Percentiles rank a stretch among this genome's conserved stretches.
Conservation (phyloP, 768 basidiomycete species). For the Russula virescens region DNA sequence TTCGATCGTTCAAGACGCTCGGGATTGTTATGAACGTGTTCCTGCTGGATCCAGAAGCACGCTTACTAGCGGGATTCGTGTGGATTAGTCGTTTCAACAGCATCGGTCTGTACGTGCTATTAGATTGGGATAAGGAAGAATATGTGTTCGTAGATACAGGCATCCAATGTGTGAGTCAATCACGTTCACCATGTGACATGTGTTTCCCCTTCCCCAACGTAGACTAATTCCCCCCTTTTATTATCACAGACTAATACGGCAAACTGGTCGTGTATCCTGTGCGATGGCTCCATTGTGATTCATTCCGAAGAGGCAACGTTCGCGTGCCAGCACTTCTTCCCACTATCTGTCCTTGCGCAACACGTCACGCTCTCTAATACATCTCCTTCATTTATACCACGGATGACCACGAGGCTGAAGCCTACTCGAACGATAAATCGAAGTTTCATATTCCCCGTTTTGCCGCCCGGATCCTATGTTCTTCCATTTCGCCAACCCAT, state of each 20-base stretch:
- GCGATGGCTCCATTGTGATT: conserved; percentile 61
- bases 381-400: conserved; percentile 24
- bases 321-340: conserved; percentile 67
- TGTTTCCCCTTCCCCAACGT: neutral
- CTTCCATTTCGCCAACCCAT: conserved; percentile 19
- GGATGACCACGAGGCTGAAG: conserved; percentile 24
- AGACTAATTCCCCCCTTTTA: neutral
- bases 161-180: conserved; percentile 58
- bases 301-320: conserved; percentile 65
- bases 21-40: conserved; percentile 78
- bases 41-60: conserved; percentile 56
- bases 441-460: conserved; percentile 25
- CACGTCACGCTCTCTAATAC: conserved; percentile 25
- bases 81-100: conserved; percentile 52
- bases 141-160: conserved; percentile 72
- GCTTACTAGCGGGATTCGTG: conserved; percentile 63
- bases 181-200: neutral
- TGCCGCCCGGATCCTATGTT: conserved; percentile 19
- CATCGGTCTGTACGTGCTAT: conserved; percentile 56
- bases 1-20: conserved; percentile 57
- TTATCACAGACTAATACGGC: conserved; percentile 50
- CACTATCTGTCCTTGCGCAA: conserved; percentile 36
- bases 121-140: conserved; percentile 59
- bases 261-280: conserved; percentile 74
- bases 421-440: conserved; percentile 25